Percentiles rank a stretch among this genome's conserved stretches.
Evolutionary conservation across 1,139 yeast species (phyloP).

Genomic region (Maudiozyma humilis): DNA sequence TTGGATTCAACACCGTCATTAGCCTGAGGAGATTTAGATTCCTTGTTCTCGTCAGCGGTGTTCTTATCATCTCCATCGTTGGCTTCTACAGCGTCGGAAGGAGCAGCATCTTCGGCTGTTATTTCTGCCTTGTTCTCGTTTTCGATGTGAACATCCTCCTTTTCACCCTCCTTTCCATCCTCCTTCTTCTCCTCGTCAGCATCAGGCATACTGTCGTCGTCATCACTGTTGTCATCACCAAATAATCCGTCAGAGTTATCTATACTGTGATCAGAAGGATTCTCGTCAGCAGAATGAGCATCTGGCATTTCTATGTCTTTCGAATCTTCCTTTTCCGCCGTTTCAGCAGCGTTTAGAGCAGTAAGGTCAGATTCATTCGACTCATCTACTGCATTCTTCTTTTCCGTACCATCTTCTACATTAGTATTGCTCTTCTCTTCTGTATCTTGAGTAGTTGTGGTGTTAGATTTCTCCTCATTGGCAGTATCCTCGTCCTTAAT

Average conservation of each 20-base stretch:
- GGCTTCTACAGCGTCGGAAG: background rate
- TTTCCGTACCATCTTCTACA: background rate
- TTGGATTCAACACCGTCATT: too few relatives aligned
- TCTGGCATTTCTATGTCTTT: background rate
- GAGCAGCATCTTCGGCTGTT: background rate
- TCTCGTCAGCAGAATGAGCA: background rate
- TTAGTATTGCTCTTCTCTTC: too few relatives aligned
- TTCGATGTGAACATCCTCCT: background rate
- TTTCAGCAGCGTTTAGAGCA: background rate
- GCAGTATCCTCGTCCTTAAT: conserved; percentile 2
- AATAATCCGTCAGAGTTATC: conserved; percentile 10
- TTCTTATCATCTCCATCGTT: background rate
- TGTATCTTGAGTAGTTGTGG: background rate
- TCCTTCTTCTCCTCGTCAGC: background rate
- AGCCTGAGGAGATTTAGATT: background rate
- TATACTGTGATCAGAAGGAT: conserved; percentile 3
- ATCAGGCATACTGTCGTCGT: background rate
- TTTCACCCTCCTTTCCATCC: background rate
- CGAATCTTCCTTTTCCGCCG: background rate
- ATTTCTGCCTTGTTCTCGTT: background rate
- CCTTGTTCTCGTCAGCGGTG: background rate
- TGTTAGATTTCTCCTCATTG: background rate
- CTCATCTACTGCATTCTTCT: background rate
- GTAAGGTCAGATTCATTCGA: background rate
- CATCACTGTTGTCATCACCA: conserved; percentile 3